Evolutionary conservation across 2,329 filamentous ascomycete species (phyloP).

Genomic region (Westerdykella ornata): DNA sequence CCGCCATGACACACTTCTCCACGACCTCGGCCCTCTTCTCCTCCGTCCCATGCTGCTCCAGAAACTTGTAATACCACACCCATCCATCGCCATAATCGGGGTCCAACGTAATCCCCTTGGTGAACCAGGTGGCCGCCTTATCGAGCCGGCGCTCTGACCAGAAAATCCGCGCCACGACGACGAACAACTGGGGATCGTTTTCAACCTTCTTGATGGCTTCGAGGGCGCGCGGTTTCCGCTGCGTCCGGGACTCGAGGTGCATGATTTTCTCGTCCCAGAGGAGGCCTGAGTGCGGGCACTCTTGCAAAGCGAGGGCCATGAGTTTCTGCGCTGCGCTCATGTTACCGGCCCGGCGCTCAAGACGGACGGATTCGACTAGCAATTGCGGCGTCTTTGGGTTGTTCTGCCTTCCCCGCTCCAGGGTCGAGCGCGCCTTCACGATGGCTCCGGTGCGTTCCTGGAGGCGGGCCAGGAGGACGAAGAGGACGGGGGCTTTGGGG

Average conservation of each 20-base stretch:
- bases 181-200: constrained; percentile 80
- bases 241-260: constrained; percentile 84
- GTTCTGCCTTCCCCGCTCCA: constrained; percentile 83
- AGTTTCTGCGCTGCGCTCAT: constrained; percentile 75
- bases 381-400: constrained; percentile 77
- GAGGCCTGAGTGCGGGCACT: constrained; percentile 78
- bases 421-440: constrained; percentile 88
- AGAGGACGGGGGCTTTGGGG: constrained; percentile 75
- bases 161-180: constrained; percentile 89
- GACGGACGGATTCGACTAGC: constrained; percentile 88
- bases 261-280: constrained; percentile 95
- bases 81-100: constrained; percentile 85
- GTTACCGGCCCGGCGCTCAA: constrained; percentile 84
- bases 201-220: constrained; percentile 98
- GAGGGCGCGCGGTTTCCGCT: constrained; percentile 82
- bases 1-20: constrained; percentile 70
- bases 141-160: constrained; percentile 90
- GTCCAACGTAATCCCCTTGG: constrained; percentile 85
- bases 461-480: constrained; percentile 80
- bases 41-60: constrained; percentile 84
- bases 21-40: constrained; percentile 86
- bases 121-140: constrained; percentile 94
- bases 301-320: constrained; percentile 89
- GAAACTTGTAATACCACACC: constrained; percentile 97
- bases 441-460: constrained; percentile 78